Conservation (phyloP, 805 yeast genomes). For the Yamadazyma akitaensis region DNA sequence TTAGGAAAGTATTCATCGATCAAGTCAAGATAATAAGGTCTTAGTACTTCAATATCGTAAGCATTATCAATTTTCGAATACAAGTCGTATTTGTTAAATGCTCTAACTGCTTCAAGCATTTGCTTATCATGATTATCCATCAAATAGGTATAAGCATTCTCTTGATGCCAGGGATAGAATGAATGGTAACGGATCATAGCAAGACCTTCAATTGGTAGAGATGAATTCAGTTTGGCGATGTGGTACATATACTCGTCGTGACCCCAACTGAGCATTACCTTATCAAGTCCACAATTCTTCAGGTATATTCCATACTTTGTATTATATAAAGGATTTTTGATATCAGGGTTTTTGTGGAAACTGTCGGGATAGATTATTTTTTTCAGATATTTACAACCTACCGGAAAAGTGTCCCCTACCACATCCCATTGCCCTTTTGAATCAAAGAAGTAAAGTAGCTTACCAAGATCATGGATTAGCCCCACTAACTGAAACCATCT, state of each 20-base stretch:
- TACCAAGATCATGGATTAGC: conserved; percentile 68
- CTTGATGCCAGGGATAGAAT: conserved; percentile 75
- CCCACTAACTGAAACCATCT: conserved; percentile 78
- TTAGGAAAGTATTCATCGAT: conserved; percentile 67
- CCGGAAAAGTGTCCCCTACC: conserved; percentile 76
- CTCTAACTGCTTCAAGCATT: conserved; percentile 61
- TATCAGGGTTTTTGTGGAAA: conserved; percentile 60
- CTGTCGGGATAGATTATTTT: conserved; percentile 59
- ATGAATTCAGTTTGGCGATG: conserved; percentile 61
- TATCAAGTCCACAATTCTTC: conserved; percentile 62
- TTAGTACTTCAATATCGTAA: conserved; percentile 48
- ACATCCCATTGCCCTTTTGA: conserved; percentile 80
- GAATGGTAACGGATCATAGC: conserved; percentile 77
- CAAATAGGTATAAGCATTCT: conserved; percentile 58
- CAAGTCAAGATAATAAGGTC: conserved; percentile 57
- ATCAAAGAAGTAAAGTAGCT: conserved; percentile 63
- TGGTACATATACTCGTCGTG: conserved; percentile 79
- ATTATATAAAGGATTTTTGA: conserved; percentile 58
- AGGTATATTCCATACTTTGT: conserved; percentile 66
- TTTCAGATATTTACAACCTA: conserved; percentile 63
- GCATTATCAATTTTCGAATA: conserved; percentile 57
- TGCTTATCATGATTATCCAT: conserved; percentile 62
- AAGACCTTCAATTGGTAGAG: conserved; percentile 60
- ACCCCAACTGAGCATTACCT: conserved; percentile 75
- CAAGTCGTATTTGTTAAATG: conserved; percentile 65